Evolutionary conservation across 2,329 filamentous ascomycete genomes (phyloP), one percentile per base, ranked within the genome.

Genomic region (Ophiosphaerella korrae): DNA sequence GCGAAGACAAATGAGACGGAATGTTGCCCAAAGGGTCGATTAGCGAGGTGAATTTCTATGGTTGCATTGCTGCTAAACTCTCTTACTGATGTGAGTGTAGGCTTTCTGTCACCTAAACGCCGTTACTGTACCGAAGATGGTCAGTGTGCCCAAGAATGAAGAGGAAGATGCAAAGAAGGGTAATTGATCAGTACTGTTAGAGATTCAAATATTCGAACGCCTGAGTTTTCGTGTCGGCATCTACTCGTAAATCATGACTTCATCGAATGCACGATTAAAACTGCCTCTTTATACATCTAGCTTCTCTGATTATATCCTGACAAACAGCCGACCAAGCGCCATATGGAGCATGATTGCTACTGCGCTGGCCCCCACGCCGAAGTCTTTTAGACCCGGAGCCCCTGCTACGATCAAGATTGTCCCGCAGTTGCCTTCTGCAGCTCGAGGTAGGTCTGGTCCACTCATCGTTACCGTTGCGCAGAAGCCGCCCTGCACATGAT

Each of bases 1-100:
- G n/a, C n/a, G 77, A 83, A 66, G 82, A 84, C 66, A 78, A 77
- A 62, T 84, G 82, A 81, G 66, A 80, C 70, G 81, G 80, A 2
- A 74, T 80, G 48, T 57, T 83, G 54, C 80, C 81, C 0, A 80
- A 83, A 7, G 73, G 77, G 0, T 56, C 67, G 1, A 77, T 84
- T 61, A 71, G 73, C 23, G 80, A 82, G 72, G 81, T 82, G 59
- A 78, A 80, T 79, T 5, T 14, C 13, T 50, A 40, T 55, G 52
- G 12, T 60, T 50, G 49, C 53, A 65, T 32, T 53, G 32, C 37
- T 73, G 37, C 26, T 29, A 29, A 8, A 29, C 26, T 29, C 2
- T 12, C 42, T 16, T 53, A 56, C 73, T 78, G 55, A 76, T 66
- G 18, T 14, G 7, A 24, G 26, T 41, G 26, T 48, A 83, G 80